phyloP scores from a whole-genome alignment of 2,329 filamentous ascomycete species.

The Colletotrichum sp. region DNA sequence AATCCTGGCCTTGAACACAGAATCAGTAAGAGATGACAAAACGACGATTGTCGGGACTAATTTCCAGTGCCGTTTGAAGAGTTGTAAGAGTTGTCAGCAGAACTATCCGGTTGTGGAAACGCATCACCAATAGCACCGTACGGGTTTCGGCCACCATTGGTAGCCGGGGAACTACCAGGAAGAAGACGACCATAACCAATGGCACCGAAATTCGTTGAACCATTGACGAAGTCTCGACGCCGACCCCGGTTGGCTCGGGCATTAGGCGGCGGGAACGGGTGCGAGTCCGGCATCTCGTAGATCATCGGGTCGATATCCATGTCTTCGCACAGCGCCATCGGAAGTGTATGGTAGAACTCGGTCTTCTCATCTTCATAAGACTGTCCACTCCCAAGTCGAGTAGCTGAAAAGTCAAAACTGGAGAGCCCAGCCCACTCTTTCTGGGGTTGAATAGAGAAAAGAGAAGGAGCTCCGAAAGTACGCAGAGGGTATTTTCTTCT shows the following conservation, averaged over 20 bases:
- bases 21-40: not conserved
- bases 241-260: not conserved
- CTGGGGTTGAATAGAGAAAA: not conserved
- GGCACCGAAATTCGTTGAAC: not conserved
- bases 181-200: not conserved
- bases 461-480: not conserved
- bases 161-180: not conserved
- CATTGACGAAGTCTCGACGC: not conserved
- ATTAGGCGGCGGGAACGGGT: not conserved
- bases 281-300: not conserved
- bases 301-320: not conserved
- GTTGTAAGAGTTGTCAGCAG: not conserved
- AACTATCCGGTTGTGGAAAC: not conserved
- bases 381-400: not conserved
- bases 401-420: not conserved
- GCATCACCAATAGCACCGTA: not conserved
- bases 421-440: not conserved
- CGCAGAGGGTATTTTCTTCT: not conserved
- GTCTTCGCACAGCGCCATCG: not conserved
- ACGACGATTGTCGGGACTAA: not conserved
- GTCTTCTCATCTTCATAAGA: not conserved
- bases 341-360: not conserved
- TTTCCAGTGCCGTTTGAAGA: not conserved
- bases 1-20: not conserved
- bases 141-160: not conserved